phyloP scores from a whole-genome alignment of 345 rosid species.

The Eutrema heterophyllum region DNA sequence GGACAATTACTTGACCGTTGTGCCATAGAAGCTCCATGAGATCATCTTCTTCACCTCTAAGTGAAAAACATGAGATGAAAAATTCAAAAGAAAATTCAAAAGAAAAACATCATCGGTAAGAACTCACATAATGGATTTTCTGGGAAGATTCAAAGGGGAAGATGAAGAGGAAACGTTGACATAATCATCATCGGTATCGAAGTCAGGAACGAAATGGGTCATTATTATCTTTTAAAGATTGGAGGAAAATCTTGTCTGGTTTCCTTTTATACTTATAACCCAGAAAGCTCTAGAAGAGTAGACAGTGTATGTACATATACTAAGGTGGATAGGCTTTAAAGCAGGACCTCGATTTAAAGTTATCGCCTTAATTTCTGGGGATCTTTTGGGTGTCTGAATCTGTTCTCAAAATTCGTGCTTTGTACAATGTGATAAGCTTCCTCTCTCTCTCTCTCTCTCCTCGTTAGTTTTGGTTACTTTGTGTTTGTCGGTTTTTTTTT shows the following conservation, averaged over 20 bases:
- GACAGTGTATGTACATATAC: no score
- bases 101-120: not conserved
- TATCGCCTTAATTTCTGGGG: not conserved
- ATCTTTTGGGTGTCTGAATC: not conserved
- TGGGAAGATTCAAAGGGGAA: conserved; percentile 36
- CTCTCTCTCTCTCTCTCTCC: not conserved
- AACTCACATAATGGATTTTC: conserved; percentile 43
- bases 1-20: conserved; percentile 78
- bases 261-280: not conserved
- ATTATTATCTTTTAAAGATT: conserved; percentile 19
- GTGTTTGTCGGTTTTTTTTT: conserved; percentile 1
- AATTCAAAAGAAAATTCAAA: not conserved
- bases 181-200: conserved; percentile 49
- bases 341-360: no score
- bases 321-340: conserved; percentile 10
- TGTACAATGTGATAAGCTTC: conserved; percentile 10
- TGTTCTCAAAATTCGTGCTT: conserved; percentile 5
- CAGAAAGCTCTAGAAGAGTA: conserved; percentile 8
- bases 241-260: not conserved
- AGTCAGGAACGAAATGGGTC: conserved; percentile 75
- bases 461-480: not conserved
- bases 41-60: conserved; percentile 53
- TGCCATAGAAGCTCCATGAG: conserved; percentile 93
- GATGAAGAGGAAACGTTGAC: conserved; percentile 41
- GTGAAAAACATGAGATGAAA: conserved; percentile 1